Evolutionary conservation across 2,329 filamentous ascomycete species (phyloP), one percentile per base, ranked within the genome.

Genomic region (Verticillium klebahnii): DNA sequence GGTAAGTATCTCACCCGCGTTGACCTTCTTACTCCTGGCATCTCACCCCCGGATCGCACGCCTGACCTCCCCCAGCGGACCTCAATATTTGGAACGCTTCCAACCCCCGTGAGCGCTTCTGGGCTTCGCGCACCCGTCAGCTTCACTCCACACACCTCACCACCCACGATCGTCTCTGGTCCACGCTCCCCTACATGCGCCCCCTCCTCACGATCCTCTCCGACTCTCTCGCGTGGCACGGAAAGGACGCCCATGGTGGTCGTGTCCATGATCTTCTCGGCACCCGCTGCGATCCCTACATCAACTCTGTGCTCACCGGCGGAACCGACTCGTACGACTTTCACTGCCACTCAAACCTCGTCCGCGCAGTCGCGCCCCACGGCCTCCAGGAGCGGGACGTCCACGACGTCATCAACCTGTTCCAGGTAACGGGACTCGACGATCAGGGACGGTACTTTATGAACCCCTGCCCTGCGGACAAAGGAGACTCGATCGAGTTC

Each of bases 371-470:
- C 2, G 64, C 88, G 1, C 87, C 88, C 0, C 87, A 81, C 64
- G 90, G 90, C 0, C 73, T 95, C 52, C 82, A 79, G 5, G 92
- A 95, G 74, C 78, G 80, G 34, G 91, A 95, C 70, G 86, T 95
- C 1, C 92, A 96, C 69, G 91, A 96, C 72, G 91, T 96, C 0
- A 81, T 96, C 60, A 96, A 96, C 69, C 80, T 96, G 3, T 95
- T 96, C 71, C 92, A 96, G 73, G 90, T 93, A 7, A 95, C 92
- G 0, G 91, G 91, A 0, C 72, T 95, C 56, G 89, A 95, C 68
- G 79, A 84, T 60, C 70, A 88, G 63, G 91, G 90, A 0, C 83
- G 86, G 59, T 94, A 93, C 67, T 93, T 91, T 64, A 96, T 96
- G 83, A 86, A 81, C 62, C 82, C 85, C 0, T 84, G 81, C 62